phyloP scores from a whole-genome alignment of 163 green algal genomes.

The Chloroidium sp. region DNA sequence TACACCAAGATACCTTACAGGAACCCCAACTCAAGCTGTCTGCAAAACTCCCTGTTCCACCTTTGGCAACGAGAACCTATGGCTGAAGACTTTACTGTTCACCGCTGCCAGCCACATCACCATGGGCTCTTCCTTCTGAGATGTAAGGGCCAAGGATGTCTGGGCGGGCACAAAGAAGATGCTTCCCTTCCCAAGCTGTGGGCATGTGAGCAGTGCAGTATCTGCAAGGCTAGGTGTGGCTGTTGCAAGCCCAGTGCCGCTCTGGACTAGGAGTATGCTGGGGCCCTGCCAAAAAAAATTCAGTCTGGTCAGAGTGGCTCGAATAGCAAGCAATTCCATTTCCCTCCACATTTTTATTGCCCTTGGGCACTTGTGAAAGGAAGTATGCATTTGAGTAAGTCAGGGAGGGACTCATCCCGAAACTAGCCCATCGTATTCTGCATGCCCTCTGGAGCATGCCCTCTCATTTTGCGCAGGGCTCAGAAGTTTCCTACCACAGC shows the following conservation, averaged over 20 bases:
- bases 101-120: too few relatives aligned
- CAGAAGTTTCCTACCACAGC: too few relatives aligned
- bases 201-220: not conserved
- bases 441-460: too few relatives aligned
- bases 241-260: conserved; percentile 2
- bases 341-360: not conserved
- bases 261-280: conserved; percentile 11
- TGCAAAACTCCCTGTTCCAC: too few relatives aligned
- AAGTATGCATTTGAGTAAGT: not conserved
- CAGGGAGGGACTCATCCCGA: not conserved
- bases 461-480: too few relatives aligned
- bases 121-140: too few relatives aligned
- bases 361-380: too few relatives aligned
- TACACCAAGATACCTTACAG: too few relatives aligned
- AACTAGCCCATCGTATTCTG: too few relatives aligned
- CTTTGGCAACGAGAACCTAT: too few relatives aligned
- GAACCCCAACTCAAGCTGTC: too few relatives aligned
- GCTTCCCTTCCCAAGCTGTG: conserved; percentile 21
- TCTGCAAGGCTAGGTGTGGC: not conserved
- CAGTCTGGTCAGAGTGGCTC: not conserved
- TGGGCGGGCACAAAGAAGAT: conserved; percentile 53
- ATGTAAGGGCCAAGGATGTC: conserved; percentile 29
- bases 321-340: not conserved
- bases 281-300: not conserved
- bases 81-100: too few relatives aligned